Evolutionary conservation across 1,284 basidiomycete genomes (phyloP), one percentile per base, ranked within the genome.

Genomic region (Cryptococcus neoformans): DNA sequence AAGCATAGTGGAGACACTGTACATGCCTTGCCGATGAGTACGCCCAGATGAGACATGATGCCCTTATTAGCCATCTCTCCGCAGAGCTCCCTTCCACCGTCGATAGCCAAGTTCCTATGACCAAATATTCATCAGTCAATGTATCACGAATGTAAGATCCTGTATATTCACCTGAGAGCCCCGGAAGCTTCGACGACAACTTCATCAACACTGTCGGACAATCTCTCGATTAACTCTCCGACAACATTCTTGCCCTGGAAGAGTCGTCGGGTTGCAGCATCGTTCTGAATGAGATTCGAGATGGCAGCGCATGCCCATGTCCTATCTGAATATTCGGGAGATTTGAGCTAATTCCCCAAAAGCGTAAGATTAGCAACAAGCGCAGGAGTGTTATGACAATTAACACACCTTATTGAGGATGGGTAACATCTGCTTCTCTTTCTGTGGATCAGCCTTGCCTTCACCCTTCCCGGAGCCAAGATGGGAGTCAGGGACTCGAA

Each of bases 51-150:
- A 1, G 85, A 81, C 54, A 95, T 80, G 53, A 96, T 86, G 63
- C 89, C 89, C 80, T 96, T 96, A 78, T 97, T 96, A 78, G 88
- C 94, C 90, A 97, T 95, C 76, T 96, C 91, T 3, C 88, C 89
- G 67, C 92, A 93, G 44, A 95, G 89, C 68, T 95, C 91, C 68
- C 89, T 89, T 44, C 92, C 92, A 21, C 90, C 92, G 70, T 96
- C 92, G 68, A 97, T 88, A 66, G 91, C 93, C 28, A 96, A 78
- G 78, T 96, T 97, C 63, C 92, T 93, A 40, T 38, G n/a, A n/a
- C 52, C 56, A 14, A 17, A 39, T 41, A 42, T 53, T 34, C 10
- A 37, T 44, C 35, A 45, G 44, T 6, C 49, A 41, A 35, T 36
- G 28, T 28, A 28, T 28, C 28, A 28, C 28, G 28, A 28, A 4